Conservation (phyloP, 495 filamentous ascomycete species). For the Penicillium turbatum region DNA sequence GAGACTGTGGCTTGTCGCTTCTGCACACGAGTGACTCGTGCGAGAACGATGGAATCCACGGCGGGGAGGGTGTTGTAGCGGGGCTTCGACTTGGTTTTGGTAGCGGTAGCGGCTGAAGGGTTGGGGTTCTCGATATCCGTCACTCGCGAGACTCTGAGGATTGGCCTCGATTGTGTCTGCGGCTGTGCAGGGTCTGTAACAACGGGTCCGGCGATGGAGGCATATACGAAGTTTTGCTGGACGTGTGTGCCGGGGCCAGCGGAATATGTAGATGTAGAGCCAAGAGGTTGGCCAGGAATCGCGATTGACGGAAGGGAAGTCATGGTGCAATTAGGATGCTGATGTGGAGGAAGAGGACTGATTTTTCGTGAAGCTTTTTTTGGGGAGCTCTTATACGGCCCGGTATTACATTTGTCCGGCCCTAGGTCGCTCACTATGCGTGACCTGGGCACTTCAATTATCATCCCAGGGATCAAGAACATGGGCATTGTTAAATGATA, state of each 20-base stretch:
- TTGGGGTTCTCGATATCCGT: conserved; percentile 2
- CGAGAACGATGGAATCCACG: conserved; percentile 75
- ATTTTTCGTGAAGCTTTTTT: conserved; percentile 12
- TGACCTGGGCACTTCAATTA: no score
- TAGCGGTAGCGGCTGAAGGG: conserved; percentile 27
- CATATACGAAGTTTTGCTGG: conserved; percentile 63
- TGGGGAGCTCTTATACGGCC: conserved; percentile 11
- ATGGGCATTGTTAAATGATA: no score
- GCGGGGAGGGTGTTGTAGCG: conserved; percentile 70
- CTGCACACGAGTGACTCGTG: conserved; percentile 76
- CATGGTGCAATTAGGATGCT: conserved; percentile 6
- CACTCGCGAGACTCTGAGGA: conserved; percentile 48
- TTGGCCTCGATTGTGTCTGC: conserved; percentile 52
- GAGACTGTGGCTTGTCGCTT: conserved; percentile 75
- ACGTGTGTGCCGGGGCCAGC: conserved; percentile 82
- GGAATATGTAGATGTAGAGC: conserved; percentile 55
- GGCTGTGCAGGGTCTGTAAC: conserved; percentile 46
- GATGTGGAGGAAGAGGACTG: conserved; percentile 1
- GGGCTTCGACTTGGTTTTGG: conserved; percentile 20
- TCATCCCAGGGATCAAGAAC: no score
- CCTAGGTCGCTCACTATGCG: not conserved
- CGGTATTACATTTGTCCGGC: conserved; percentile 20
- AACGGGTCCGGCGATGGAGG: conserved; percentile 62
- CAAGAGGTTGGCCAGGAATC: conserved; percentile 74
- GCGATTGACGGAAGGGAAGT: conserved; percentile 33